Conservation (phyloP, 257 asterid species). For the Fraxinus pennsylvanica region DNA sequence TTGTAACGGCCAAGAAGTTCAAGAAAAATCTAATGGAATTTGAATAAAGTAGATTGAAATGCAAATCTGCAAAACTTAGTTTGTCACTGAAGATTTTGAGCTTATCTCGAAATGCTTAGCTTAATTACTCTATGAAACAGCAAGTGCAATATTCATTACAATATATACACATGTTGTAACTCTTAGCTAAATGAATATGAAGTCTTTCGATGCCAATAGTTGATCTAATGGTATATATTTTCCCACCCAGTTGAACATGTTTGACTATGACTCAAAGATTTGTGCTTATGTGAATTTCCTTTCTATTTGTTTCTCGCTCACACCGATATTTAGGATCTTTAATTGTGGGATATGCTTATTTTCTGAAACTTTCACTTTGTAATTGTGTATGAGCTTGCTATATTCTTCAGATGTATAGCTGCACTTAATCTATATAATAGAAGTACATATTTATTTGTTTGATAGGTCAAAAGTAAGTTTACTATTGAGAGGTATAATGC, state of each 20-base stretch:
- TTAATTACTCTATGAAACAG: no score
- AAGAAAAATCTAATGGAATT: background rate
- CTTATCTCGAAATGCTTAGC: background rate
- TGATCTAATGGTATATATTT: constrained; percentile 4
- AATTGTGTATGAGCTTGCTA: background rate
- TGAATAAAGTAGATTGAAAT: constrained; percentile 13
- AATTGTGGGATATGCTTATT: background rate
- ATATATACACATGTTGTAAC: no score
- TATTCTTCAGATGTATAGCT: constrained; percentile 14
- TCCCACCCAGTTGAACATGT: background rate
- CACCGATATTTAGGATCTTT: background rate
- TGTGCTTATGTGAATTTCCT: constrained; percentile 1
- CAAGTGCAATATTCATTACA: no score
- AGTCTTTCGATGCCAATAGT: background rate
- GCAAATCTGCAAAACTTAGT: background rate
- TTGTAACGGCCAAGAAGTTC: background rate
- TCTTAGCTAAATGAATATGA: no score
- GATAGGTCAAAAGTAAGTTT: constrained; percentile 5
- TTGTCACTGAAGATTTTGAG: background rate
- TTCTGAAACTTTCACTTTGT: background rate
- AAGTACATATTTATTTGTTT: background rate
- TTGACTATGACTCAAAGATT: background rate
- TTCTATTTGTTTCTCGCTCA: background rate
- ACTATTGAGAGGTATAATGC: constrained; percentile 36
- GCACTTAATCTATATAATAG: background rate